A percentile compares a stretch with the other conserved stretches of the same genome.
phyloP scores from a whole-genome alignment of 1,284 basidiomycete genomes.

The Papiliotrema fonsecae region DNA sequence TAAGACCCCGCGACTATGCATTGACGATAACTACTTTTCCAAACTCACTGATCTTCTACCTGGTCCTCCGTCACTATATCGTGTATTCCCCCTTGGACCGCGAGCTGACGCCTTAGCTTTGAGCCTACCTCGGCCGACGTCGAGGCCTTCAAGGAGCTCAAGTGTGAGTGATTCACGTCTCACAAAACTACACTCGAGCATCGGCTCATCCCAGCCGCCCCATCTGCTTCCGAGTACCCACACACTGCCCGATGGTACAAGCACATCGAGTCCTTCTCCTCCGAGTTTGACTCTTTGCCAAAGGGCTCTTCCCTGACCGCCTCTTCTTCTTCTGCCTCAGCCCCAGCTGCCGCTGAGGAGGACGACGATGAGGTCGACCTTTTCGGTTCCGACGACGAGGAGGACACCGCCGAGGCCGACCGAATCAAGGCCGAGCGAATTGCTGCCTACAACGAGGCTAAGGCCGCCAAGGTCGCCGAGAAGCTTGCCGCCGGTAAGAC shows the following conservation, averaged over 20 bases:
- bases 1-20: slow-evolving; percentile 79
- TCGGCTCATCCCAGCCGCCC: slow-evolving; percentile 55
- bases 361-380: slow-evolving; percentile 93
- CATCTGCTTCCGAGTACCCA: slow-evolving; percentile 65
- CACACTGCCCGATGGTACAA: slow-evolving; percentile 88
- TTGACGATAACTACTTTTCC: slow-evolving; percentile 53
- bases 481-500: slow-evolving; percentile 58
- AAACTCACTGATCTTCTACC: slow-evolving; percentile 70
- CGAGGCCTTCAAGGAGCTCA: slow-evolving; percentile 73
- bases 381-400: slow-evolving; percentile 82
- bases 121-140: slow-evolving; percentile 96
- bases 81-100: slow-evolving; percentile 11
- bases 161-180: slow-evolving; percentile 19
- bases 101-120: slow-evolving; percentile 58
- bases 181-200: slow-evolving; percentile 4
- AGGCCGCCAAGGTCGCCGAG: slow-evolving; percentile 73
- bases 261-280: slow-evolving; percentile 81
- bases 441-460: slow-evolving; percentile 88
- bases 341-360: slow-evolving; percentile 52
- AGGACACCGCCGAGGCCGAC: slow-evolving; percentile 81
- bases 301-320: slow-evolving; percentile 80
- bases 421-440: slow-evolving; percentile 92
- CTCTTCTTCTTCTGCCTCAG: slow-evolving; percentile 46
- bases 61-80: slow-evolving; percentile 17
- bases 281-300: slow-evolving; percentile 71